Base-by-base conservation (phyloP, 441 rosid genomes). In the Adansonia rubrostipa region DNA sequence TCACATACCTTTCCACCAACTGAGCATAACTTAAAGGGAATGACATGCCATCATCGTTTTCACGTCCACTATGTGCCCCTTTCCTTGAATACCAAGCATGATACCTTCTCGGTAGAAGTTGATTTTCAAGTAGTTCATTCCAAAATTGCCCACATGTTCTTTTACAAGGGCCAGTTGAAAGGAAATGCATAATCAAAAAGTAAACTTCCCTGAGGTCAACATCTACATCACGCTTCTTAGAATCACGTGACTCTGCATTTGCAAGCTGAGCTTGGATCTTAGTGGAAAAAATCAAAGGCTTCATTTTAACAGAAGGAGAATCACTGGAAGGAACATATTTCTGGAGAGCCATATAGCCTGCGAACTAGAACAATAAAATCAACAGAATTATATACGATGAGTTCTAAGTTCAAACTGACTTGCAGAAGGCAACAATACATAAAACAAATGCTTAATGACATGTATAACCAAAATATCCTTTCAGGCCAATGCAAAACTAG, bases 81-180 rank as follows among this genome's bases (percentile, higher is more conserved):
- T 74, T 86, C 87, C 99, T 91, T 20, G 99, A 91, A 90, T 91
- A 93, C 97, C 96, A 90, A 80, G 98, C 93, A 88, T 95, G 99
- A 82, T 91, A 97, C 86, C 99, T 93, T 89, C 98, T 86, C 22
- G 99, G 99, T 79, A 93, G 86, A 84, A 95, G 95, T 81, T 95
- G 95, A 80, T 93, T 92, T 71, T 95, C 97, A 74, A 92, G 86
- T 82, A 97, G 93, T 83, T 97, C 99, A 84, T 92, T 90, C 93
- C 85, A 92, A 74, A 95, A 81, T 65, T 88, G 93, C 67, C 85
- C 89, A 86, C 28, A 92, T 57, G 97, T 92, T 83, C 86, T 86
- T 61, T 90, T 94, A 81, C 99, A 97, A 50, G 99, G 99, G 63
- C 99, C 96, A 81, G 87, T 80, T 33, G 97, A 92, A 76, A 96